Evolutionary conservation across 805 yeast genomes (phyloP), one percentile per base, ranked within the genome.

Genomic region (Lachancea quebecensis): DNA sequence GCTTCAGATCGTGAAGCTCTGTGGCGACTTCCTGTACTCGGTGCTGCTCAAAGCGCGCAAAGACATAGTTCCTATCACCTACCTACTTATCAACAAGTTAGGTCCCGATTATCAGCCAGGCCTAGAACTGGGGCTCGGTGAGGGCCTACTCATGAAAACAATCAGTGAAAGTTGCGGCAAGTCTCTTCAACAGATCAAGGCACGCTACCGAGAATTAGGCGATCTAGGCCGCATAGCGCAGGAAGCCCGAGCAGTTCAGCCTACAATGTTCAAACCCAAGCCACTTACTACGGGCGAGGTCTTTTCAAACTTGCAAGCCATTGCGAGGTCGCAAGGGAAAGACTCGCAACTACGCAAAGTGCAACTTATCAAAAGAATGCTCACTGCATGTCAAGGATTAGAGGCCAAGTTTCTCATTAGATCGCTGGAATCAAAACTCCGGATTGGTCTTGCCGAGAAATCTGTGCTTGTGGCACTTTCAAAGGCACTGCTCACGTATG

Each of bases 51-150:
- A 74, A 37, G 72, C 78, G 37, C 77, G 81, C 2, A 52, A 62
- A 3, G 77, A 75, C 38, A 66, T 93, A 43, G 73, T 86, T 6
- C 79, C 77, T 45, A 80, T 87, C 1, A 84, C 90, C 1, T 93
- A 91, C 56, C 72, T 93, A 14, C 85, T 85, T 66, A 89, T 91
- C 60, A 91, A 91, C 61, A 71, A 91, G 49, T 68, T 90, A 9
- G 96, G 97, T 0, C 99, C 99, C 0, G 99, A 93, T 62, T 93
- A 93, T 59, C 96, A 88, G 59, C 62, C 64, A 4, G 97, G 95
- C 28, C 68, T 91, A 46, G 99, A 93, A 59, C 70, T 93, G 21
- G 99, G 99, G 0, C 72, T 93, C 2, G 99, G 99, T 14, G 99
- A 93, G 63, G 81, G 95, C 2, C 61, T 93, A 10, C 68, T 93